A percentile compares a stretch with the other conserved stretches of the same genome.
Conservation (phyloP, 345 rosid genomes). For the Eucalyptus marginata region DNA sequence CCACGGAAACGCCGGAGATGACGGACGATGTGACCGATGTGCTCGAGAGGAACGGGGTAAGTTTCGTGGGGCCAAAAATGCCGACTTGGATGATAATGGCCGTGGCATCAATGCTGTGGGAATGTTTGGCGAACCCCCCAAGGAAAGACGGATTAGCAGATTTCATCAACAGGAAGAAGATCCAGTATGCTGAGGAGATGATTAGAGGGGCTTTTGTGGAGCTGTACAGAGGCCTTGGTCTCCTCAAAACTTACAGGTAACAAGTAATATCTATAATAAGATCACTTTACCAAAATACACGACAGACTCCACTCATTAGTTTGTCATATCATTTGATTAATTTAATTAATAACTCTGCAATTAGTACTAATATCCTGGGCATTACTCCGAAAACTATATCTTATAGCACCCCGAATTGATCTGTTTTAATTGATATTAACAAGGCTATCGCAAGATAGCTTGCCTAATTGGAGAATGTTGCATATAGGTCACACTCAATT, state of each 20-base stretch:
- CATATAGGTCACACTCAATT: not conserved
- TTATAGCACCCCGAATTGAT: too few species aligned
- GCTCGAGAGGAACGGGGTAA: constrained; percentile 66
- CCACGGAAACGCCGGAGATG: not conserved
- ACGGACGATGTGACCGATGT: constrained; percentile 59
- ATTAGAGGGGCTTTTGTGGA: constrained; percentile 83
- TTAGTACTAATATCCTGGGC: too few species aligned
- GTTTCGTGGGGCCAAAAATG: constrained; percentile 46
- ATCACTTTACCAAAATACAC: not conserved
- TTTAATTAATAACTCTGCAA: not conserved
- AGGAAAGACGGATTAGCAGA: constrained; percentile 38
- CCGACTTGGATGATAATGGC: constrained; percentile 51
- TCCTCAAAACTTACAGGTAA: constrained; percentile 82
- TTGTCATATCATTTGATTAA: not conserved
- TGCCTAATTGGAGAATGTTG: too few species aligned
- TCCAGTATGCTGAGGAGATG: constrained; percentile 82
- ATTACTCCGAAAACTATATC: too few species aligned
- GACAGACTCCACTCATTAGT: not conserved
- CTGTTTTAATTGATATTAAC: too few species aligned
- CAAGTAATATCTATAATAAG: not conserved
- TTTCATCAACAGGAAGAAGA: constrained; percentile 54
- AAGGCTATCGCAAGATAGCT: too few species aligned
- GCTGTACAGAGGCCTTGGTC: constrained; percentile 80
- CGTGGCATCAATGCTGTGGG: constrained; percentile 69
- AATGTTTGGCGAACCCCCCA: constrained; percentile 72